Conservation (phyloP, 352 stramenopile genomes). For the Halophytophthora batemanensis region DNA sequence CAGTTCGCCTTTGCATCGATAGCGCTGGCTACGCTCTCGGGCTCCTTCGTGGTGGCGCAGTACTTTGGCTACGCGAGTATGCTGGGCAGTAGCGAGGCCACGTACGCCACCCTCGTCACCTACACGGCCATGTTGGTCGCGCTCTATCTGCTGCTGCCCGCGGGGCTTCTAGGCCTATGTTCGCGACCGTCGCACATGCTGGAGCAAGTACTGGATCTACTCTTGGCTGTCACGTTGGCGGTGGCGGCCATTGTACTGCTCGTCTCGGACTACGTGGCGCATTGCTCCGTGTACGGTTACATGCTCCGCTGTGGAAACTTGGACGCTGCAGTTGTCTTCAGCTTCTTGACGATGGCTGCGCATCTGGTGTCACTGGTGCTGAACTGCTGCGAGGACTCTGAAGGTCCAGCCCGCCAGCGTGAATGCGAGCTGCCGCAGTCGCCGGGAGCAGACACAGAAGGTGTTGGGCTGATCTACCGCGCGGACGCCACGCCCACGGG, state of each 20-base stretch:
- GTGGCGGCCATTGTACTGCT: slow-evolving; percentile 68
- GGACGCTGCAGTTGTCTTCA: slow-evolving; percentile 58
- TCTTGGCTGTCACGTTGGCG: slow-evolving; percentile 51
- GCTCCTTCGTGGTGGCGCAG: slow-evolving; percentile 52
- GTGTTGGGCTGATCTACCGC: slow-evolving; percentile 12
- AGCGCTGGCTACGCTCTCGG: slow-evolving; percentile 55
- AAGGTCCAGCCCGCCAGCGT: too few relatives aligned
- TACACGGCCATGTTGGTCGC: slow-evolving; percentile 69
- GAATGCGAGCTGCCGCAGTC: background rate
- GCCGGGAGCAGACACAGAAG: slow-evolving; percentile 8
- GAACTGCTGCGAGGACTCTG: slow-evolving; percentile 39
- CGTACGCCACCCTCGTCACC: slow-evolving; percentile 53
- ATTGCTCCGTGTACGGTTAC: slow-evolving; percentile 64
- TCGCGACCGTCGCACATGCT: slow-evolving; percentile 34
- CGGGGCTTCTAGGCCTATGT: slow-evolving; percentile 41
- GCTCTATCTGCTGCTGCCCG: slow-evolving; percentile 47
- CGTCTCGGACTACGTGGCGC: slow-evolving; percentile 56
- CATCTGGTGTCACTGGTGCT: slow-evolving; percentile 50
- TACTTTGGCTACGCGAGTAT: slow-evolving; percentile 76
- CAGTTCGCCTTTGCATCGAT: slow-evolving; percentile 56
- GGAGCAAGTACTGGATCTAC: slow-evolving; percentile 52
- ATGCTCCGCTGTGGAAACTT: slow-evolving; percentile 62
- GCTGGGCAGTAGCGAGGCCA: slow-evolving; percentile 54
- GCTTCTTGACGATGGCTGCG: slow-evolving; percentile 53
- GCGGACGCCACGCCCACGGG: slow-evolving; percentile 22